These are phyloP conservation scores for Zygosaccharomyces siamensis DNA, from an alignment of 805 yeast species.

Conservation along the genomic window DNA sequence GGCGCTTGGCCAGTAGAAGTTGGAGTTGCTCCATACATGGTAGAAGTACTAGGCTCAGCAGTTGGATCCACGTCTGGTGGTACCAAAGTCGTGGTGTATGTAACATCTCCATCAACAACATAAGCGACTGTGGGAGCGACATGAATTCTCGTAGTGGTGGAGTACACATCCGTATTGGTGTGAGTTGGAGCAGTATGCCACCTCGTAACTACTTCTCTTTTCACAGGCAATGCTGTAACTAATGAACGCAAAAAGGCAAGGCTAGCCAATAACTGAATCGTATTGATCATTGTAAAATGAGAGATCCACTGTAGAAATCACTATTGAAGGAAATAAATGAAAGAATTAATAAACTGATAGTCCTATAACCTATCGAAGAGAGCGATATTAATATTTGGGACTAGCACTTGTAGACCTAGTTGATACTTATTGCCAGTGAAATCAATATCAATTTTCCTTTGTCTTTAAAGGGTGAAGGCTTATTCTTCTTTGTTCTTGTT, in stretches of 20 bases:
- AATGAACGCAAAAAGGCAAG: conserved; percentile 10
- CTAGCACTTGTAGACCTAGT: conserved; percentile 4
- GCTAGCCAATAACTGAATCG: conserved; percentile 2
- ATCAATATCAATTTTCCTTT: not conserved
- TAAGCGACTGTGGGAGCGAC: conserved; percentile 41
- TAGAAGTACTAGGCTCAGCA: conserved; percentile 34
- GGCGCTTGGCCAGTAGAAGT: conserved; percentile 12
- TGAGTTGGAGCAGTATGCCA: conserved; percentile 52
- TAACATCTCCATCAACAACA: conserved; percentile 35
- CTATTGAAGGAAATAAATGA: not conserved
- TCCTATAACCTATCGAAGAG: not conserved
- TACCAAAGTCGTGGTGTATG: conserved; percentile 37
- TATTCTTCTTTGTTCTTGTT: not conserved
- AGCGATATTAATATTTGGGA: not conserved
- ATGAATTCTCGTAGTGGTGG: conserved; percentile 38
- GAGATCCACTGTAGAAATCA: not conserved
- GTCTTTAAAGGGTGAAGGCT: not conserved
- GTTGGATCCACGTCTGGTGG: conserved; percentile 35
- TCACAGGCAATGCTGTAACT: conserved; percentile 29
- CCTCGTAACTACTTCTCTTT: conserved; percentile 46
- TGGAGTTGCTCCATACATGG: conserved; percentile 19
- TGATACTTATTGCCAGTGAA: not conserved
- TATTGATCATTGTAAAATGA: conserved; percentile 1
- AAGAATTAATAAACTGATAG: not conserved
- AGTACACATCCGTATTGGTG: conserved; percentile 40